These are phyloP conservation scores for Stephania cephalantha DNA, from an alignment of 164 flowering plant species.

Conservation along the genomic window DNA sequence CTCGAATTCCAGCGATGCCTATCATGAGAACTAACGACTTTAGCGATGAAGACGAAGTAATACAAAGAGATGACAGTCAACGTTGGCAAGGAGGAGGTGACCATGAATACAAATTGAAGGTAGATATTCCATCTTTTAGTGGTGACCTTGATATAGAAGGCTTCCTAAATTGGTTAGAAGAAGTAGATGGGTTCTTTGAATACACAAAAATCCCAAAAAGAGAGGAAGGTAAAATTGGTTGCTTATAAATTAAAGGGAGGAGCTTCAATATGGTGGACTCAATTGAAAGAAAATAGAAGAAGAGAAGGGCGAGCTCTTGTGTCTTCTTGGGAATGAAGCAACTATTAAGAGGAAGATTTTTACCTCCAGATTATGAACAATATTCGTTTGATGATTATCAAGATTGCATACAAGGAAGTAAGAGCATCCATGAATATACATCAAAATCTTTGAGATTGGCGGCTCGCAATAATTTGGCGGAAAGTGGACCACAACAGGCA, in stretches of 20 bases:
- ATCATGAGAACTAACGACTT: neutral
- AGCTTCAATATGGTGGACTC: neutral
- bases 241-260: neutral
- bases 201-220: neutral
- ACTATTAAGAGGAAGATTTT: no score
- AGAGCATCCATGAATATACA: neutral
- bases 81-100: no score
- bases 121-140: neutral
- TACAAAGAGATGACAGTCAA: no score
- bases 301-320: neutral
- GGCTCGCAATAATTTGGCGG: neutral
- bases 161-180: neutral
- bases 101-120: neutral
- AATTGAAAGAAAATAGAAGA: neutral
- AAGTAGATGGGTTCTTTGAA: neutral
- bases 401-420: neutral
- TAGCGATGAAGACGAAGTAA: neutral
- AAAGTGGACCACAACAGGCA: neutral
- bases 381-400: neutral
- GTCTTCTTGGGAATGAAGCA: neutral
- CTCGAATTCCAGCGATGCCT: neutral
- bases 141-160: neutral
- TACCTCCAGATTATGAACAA: neutral
- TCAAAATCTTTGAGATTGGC: neutral
- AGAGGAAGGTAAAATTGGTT: neutral